Evolutionary conservation across 2,329 filamentous ascomycete genomes (phyloP).

Genomic region (Epichloe brachyelytri): DNA sequence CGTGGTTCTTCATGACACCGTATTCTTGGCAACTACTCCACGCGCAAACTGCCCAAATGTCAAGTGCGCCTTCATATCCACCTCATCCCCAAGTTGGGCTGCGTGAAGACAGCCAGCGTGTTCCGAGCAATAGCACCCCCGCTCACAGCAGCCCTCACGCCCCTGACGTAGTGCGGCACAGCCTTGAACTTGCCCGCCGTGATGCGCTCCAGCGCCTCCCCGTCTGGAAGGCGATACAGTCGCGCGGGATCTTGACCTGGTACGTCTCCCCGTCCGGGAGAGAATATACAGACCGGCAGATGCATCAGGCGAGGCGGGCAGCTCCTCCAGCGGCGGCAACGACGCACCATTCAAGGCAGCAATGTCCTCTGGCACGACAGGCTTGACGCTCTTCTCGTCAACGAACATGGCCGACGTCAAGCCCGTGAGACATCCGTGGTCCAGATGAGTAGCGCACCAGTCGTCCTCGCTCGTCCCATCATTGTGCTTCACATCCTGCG

Average conservation of each 20-base stretch:
- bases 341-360: constrained; percentile 11
- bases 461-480: constrained; percentile 52
- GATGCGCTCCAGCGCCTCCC: constrained; percentile 81
- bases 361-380: constrained; percentile 19
- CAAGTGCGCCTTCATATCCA: constrained; percentile 53
- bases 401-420: constrained; percentile 94
- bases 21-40: constrained; percentile 47
- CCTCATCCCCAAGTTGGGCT: constrained; percentile 78
- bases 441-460: constrained; percentile 86
- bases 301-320: constrained; percentile 66
- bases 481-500: constrained; percentile 28
- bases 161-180: constrained; percentile 89
- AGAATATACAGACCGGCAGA: constrained; percentile 87
- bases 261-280: constrained; percentile 65
- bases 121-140: constrained; percentile 56
- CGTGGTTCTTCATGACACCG: constrained; percentile 24
- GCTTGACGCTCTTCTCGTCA: constrained; percentile 48
- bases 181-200: constrained; percentile 85
- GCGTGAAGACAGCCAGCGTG: constrained; percentile 91
- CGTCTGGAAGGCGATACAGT: constrained; percentile 92
- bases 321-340: constrained; percentile 50
- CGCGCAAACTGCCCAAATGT: constrained; percentile 67
- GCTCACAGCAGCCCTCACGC: constrained; percentile 45
- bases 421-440: constrained; percentile 88
- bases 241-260: constrained; percentile 84